phyloP scores from a whole-genome alignment of 768 basidiomycete species.

The Trametes cinnabarina region DNA sequence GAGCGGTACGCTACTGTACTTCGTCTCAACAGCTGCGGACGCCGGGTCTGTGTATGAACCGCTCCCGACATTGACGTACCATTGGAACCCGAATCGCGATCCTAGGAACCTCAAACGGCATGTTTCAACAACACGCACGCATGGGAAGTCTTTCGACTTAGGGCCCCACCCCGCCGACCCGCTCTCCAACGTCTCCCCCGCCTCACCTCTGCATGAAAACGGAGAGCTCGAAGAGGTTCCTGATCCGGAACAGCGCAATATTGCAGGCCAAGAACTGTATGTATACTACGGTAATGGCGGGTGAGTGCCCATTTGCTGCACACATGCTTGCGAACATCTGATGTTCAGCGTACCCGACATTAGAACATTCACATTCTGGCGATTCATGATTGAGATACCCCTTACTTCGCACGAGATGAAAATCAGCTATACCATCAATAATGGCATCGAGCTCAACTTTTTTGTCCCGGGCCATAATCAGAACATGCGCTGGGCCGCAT shows the following conservation, averaged over 20 bases:
- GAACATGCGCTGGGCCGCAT: conserved; percentile 89
- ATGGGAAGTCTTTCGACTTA: conserved; percentile 49
- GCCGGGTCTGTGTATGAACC: conserved; percentile 77
- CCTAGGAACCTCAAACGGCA: conserved; percentile 16
- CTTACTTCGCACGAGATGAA: conserved; percentile 68
- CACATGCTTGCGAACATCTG: neutral
- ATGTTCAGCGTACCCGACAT: neutral
- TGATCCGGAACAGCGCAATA: conserved; percentile 13
- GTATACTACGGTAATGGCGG: conserved; percentile 30
- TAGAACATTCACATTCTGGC: conserved; percentile 92
- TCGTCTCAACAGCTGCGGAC: conserved; percentile 57
- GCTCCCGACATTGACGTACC: conserved; percentile 63
- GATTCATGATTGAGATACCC: conserved; percentile 85
- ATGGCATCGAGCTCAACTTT: conserved; percentile 74
- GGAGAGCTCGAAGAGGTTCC: neutral
- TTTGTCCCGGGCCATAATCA: conserved; percentile 76
- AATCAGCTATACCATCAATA: conserved; percentile 80
- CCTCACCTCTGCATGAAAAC: conserved; percentile 6
- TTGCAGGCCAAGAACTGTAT: conserved; percentile 27
- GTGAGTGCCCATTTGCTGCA: conserved; percentile 12
- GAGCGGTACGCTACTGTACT: neutral
- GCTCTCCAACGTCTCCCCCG: conserved; percentile 40
- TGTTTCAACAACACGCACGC: conserved; percentile 9
- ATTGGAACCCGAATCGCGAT: conserved; percentile 60
- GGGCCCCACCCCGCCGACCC: conserved; percentile 77